Percentiles rank a stretch among this genome's conserved stretches.
These are phyloP conservation scores for Cercophora samala DNA, from an alignment of 495 filamentous ascomycete genomes.

Conservation along the genomic window DNA sequence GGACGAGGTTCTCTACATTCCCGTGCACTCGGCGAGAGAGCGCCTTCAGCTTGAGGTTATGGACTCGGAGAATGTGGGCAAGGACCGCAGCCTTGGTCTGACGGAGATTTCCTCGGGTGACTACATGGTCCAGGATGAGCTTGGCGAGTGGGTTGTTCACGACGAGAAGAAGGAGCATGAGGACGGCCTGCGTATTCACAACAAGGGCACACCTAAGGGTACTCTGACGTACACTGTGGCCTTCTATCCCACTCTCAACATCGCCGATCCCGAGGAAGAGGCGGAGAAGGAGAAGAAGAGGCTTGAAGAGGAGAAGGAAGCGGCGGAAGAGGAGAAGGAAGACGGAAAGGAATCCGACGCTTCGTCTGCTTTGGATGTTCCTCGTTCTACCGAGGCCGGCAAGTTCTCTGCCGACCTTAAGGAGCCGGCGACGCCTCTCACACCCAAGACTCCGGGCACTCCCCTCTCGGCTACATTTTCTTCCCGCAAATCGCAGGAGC, in stretches of 20 bases:
- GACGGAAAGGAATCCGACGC: conserved; percentile 13
- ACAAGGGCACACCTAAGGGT: conserved; percentile 70
- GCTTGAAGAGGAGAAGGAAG: conserved; percentile 33
- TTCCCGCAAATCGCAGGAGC: conserved; percentile 55
- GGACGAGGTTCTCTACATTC: conserved; percentile 94
- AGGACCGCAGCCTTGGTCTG: conserved; percentile 79
- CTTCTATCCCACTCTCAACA: conserved; percentile 85
- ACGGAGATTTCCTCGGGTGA: conserved; percentile 73
- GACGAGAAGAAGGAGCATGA: conserved; percentile 63
- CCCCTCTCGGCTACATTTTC: conserved; percentile 25
- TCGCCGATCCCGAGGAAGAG: conserved; percentile 92
- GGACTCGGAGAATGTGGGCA: conserved; percentile 87
- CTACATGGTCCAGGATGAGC: conserved; percentile 72
- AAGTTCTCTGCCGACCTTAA: conserved; percentile 33
- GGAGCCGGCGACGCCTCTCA: conserved; percentile 28
- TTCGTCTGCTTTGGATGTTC: conserved; percentile 29
- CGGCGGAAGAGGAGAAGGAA: conserved; percentile 24
- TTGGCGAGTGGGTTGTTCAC: conserved; percentile 77
- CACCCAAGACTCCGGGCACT: conserved; percentile 36
- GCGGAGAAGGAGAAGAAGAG: conserved; percentile 52
- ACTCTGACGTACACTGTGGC: conserved; percentile 76
- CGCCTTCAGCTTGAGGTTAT: conserved; percentile 88
- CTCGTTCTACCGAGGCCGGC: conserved; percentile 39
- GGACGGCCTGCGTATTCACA: conserved; percentile 62
- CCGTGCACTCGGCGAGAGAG: conserved; percentile 82